A percentile compares a stretch with the other conserved stretches of the same genome.
phyloP scores from a whole-genome alignment of 129 eudicot species.

The Centella asiatica region DNA sequence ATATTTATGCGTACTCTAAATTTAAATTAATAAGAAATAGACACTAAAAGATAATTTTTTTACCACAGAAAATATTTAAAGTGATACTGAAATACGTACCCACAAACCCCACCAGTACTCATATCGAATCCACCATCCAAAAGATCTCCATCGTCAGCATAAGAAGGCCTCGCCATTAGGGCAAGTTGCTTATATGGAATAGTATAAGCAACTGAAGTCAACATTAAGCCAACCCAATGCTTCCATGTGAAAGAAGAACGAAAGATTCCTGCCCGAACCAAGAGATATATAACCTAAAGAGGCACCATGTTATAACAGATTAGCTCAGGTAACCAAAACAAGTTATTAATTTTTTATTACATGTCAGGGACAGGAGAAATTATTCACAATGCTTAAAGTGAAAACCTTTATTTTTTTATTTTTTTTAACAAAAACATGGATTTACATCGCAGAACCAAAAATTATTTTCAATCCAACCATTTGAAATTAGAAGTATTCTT shows the following conservation, averaged over 20 bases:
- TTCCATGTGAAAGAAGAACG: conserved; percentile 70
- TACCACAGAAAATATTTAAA: no score
- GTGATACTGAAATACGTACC: conserved; percentile 35
- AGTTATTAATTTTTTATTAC: background rate
- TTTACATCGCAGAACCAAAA: no score
- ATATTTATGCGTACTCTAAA: no score
- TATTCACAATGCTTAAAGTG: no score
- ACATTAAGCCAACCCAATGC: conserved; percentile 61
- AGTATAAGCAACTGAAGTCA: conserved; percentile 57
- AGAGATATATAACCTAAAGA: conserved; percentile 45
- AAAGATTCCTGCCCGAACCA: conserved; percentile 60
- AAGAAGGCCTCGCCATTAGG: conserved; percentile 68
- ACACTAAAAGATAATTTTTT: no score
- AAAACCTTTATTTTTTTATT: no score
- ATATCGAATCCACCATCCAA: conserved; percentile 95
- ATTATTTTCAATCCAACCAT: no score
- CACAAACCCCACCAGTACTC: conserved; percentile 94
- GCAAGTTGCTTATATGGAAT: conserved; percentile 71
- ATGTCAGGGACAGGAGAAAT: background rate
- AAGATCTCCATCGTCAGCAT: conserved; percentile 69
- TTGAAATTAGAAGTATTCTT: no score
- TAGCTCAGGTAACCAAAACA: background rate
- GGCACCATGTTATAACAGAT: background rate
- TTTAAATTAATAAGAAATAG: no score
- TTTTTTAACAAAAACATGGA: no score